Conservation (phyloP, 2,329 filamentous ascomycete genomes). For the Fusarium udum region DNA sequence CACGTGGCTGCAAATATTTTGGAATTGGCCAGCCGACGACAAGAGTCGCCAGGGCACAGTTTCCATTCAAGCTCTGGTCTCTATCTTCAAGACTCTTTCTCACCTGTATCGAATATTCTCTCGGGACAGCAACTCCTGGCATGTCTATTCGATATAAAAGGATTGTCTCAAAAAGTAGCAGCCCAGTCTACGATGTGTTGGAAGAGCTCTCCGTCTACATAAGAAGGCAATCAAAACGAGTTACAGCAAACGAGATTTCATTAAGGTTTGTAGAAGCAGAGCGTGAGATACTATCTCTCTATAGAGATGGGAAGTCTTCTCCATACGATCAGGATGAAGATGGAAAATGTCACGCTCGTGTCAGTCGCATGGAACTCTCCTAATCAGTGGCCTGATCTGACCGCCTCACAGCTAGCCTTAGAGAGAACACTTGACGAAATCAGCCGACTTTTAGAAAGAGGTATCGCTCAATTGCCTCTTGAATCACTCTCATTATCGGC, state of each 20-base stretch:
- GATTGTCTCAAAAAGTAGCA: fast-evolving
- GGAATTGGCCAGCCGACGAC: neutral
- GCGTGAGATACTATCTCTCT: neutral
- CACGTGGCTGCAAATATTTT: neutral
- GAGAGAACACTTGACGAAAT: no score
- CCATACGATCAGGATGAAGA: fast-evolving
- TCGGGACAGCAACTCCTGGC: neutral
- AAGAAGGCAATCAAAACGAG: fast-evolving
- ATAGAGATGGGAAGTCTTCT: neutral
- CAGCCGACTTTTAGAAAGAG: fast-evolving
- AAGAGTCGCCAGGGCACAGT: neutral
- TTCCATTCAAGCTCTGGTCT: neutral
- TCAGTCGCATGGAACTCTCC: fast-evolving
- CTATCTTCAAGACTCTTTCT: neutral
- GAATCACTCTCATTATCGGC: fast-evolving
- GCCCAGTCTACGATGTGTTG: neutral
- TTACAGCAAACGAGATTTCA: fast-evolving
- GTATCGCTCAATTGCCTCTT: fast-evolving
- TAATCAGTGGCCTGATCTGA: neutral
- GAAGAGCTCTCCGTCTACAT: fast-evolving
- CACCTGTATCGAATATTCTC: neutral
- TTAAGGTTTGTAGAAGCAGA: fast-evolving
- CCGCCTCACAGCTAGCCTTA: neutral
- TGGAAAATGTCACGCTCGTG: neutral
- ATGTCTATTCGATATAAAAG: neutral